phyloP scores from a whole-genome alignment of 148 eudicot species.

The Euryodendron excelsum region DNA sequence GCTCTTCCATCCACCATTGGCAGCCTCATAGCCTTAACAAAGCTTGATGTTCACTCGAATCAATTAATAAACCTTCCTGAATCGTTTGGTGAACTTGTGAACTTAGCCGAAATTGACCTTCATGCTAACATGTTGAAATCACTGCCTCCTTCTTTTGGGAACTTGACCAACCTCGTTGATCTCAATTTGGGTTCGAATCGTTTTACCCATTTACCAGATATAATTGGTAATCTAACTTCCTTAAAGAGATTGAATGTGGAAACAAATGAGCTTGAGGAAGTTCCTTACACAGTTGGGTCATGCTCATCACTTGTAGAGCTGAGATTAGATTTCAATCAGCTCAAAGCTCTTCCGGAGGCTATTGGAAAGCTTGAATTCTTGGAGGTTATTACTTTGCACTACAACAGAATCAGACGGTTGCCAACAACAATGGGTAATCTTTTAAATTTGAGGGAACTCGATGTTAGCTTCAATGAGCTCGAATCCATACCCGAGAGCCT shows the following conservation, averaged over 20 bases:
- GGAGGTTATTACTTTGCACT: slow-evolving; percentile 55
- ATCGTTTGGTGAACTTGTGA: slow-evolving; percentile 51
- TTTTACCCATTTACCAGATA: slow-evolving; percentile 48
- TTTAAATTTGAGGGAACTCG: slow-evolving; percentile 43
- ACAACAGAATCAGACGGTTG: slow-evolving; percentile 51
- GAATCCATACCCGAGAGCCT: slow-evolving; percentile 63
- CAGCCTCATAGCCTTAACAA: slow-evolving; percentile 40
- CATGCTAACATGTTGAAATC: slow-evolving; percentile 56
- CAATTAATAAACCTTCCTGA: slow-evolving; percentile 70
- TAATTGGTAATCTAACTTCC: slow-evolving; percentile 46
- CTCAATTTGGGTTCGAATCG: slow-evolving; percentile 62
- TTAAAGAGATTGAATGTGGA: slow-evolving; percentile 46
- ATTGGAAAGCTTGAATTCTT: slow-evolving; percentile 53
- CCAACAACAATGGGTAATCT: slow-evolving; percentile 66
- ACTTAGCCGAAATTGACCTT: slow-evolving; percentile 49
- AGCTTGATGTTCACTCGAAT: slow-evolving; percentile 56
- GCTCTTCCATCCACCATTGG: slow-evolving; percentile 59
- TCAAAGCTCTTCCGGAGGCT: slow-evolving; percentile 64
- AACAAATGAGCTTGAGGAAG: slow-evolving; percentile 62
- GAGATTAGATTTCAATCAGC: slow-evolving; percentile 61
- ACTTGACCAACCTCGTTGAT: slow-evolving; percentile 32
- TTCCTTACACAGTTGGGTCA: slow-evolving; percentile 60
- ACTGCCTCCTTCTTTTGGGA: slow-evolving; percentile 53
- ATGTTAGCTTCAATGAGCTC: slow-evolving; percentile 68
- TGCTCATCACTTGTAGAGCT: slow-evolving; percentile 56